Evolutionary conservation across 768 basidiomycete genomes (phyloP).

Genomic region (Auricularia sp.): DNA sequence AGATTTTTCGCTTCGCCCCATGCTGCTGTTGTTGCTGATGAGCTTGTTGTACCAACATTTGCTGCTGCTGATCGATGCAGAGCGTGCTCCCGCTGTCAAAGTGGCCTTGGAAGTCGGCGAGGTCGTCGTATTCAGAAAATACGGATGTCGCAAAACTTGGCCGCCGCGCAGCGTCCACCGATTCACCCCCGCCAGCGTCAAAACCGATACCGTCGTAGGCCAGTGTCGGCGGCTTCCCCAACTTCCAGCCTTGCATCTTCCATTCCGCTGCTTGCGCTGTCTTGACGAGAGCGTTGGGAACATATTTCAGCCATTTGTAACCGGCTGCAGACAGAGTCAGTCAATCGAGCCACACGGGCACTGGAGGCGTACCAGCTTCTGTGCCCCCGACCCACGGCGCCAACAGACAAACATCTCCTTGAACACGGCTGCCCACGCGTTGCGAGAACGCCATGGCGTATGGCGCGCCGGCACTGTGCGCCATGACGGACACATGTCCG

Average conservation of each 20-base stretch:
- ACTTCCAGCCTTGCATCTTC: constrained; percentile 94
- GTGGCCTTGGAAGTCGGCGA: constrained; percentile 76
- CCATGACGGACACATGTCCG: constrained; percentile 76
- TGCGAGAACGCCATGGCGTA: constrained; percentile 86
- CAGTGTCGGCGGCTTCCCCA: constrained; percentile 86
- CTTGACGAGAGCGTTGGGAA: constrained; percentile 85
- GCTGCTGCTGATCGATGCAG: constrained; percentile 28
- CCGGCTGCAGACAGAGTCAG: constrained; percentile 38
- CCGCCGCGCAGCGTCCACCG: constrained; percentile 37
- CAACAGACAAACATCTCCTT: constrained; percentile 76
- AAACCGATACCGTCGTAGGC: constrained; percentile 82
- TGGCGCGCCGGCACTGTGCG: constrained; percentile 91
- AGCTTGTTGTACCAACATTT: constrained; percentile 4
- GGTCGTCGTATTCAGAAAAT: constrained; percentile 82
- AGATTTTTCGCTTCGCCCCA: constrained; percentile 42
- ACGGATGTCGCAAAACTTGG: constrained; percentile 63
- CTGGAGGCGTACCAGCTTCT: constrained; percentile 59
- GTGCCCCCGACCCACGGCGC: constrained; percentile 95
- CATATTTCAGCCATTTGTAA: constrained; percentile 95
- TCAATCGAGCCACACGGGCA: constrained; percentile 5
- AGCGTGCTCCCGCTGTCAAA: constrained; percentile 76
- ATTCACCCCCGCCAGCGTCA: constrained; percentile 32
- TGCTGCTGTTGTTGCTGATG: constrained; percentile 15
- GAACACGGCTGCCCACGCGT: constrained; percentile 59
- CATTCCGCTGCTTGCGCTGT: constrained; percentile 96